A percentile compares a stretch with the other conserved stretches of the same genome.
Conservation (phyloP, 768 basidiomycete genomes). For the Tylopilus balloui region DNA sequence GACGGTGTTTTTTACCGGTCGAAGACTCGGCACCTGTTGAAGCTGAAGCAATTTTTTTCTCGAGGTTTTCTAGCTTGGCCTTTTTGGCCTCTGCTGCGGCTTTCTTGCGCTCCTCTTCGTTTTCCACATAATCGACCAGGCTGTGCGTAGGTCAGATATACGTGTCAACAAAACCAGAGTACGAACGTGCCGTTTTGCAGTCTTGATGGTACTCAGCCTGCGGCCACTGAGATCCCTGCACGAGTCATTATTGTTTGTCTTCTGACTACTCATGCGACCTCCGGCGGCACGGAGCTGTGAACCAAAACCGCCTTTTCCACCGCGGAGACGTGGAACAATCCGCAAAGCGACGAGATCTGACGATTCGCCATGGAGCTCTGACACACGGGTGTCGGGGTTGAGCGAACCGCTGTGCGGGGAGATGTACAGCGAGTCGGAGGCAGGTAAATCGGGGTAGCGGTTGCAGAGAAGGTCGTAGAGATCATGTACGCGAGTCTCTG, state of each 20-base stretch:
- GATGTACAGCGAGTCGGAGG: slow-evolving; percentile 38
- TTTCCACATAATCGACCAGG: slow-evolving; percentile 80
- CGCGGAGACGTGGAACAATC: slow-evolving; percentile 67
- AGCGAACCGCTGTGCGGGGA: slow-evolving; percentile 37
- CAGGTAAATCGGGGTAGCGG: slow-evolving; percentile 47
- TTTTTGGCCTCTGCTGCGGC: slow-evolving; percentile 73
- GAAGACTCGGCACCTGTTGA: slow-evolving; percentile 42
- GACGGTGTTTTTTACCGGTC: slow-evolving; percentile 78
- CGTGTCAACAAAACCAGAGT: background rate
- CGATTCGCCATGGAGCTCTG: slow-evolving; percentile 31
- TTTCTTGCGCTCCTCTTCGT: slow-evolving; percentile 75
- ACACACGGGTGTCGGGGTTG: slow-evolving; percentile 31
- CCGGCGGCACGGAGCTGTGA: slow-evolving; percentile 95
- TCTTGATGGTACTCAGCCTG: slow-evolving; percentile 89
- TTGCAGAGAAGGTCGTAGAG: slow-evolving; percentile 42
- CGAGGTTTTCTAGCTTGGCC: slow-evolving; percentile 77
- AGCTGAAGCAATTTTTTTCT: slow-evolving; percentile 58
- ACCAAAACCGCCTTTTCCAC: slow-evolving; percentile 98
- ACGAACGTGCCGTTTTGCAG: slow-evolving; percentile 80
- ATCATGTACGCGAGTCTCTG: slow-evolving; percentile 37
- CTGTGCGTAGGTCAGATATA: slow-evolving; percentile 34
- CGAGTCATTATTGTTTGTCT: slow-evolving; percentile 92
- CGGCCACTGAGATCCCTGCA: slow-evolving; percentile 90
- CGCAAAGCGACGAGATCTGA: slow-evolving; percentile 58
- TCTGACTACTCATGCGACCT: slow-evolving; percentile 95